A percentile compares a stretch with the other conserved stretches of the same genome.
These are phyloP conservation scores for Rubia peregrina DNA, from an alignment of 305 asterid species.

Conservation along the genomic window DNA sequence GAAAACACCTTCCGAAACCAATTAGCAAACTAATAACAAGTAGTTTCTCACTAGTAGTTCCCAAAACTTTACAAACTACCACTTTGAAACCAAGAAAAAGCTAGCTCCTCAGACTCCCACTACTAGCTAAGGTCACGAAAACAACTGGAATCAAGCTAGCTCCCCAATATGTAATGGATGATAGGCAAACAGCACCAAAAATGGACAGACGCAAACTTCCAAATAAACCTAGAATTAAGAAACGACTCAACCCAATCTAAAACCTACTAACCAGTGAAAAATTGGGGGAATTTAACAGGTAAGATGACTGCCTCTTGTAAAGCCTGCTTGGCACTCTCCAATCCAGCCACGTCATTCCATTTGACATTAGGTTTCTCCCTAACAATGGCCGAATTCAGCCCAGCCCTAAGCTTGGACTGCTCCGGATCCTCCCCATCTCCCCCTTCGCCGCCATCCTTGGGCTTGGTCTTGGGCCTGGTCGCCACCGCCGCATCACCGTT, in stretches of 20 bases:
- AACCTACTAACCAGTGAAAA: slow-evolving; percentile 59
- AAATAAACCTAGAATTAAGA: neutral
- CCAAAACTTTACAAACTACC: neutral
- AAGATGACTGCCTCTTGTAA: slow-evolving; percentile 94
- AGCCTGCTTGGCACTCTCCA: slow-evolving; percentile 95
- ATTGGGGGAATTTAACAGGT: slow-evolving; percentile 92
- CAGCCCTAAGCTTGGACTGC: slow-evolving; percentile 70
- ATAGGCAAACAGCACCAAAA: slow-evolving; percentile 1
- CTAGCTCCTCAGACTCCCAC: neutral
- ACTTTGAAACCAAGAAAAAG: neutral
- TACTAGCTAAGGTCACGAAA: neutral
- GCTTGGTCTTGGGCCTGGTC: slow-evolving; percentile 65
- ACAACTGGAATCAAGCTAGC: neutral
- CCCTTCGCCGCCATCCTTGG: slow-evolving; percentile 55
- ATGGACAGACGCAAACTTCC: neutral
- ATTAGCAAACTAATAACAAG: neutral
- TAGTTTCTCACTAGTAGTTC: neutral
- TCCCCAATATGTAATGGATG: slow-evolving; percentile 2
- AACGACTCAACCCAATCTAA: neutral
- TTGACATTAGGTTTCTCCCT: slow-evolving; percentile 92
- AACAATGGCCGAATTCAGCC: slow-evolving; percentile 77
- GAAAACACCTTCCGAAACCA: neutral
- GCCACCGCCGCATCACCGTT: slow-evolving; percentile 89
- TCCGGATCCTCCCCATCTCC: slow-evolving; percentile 90
- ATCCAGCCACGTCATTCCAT: slow-evolving; percentile 96